Percentiles rank a stretch among this genome's conserved stretches.
These are phyloP conservation scores for Sporodiniella umbellata DNA, from an alignment of 371 early-diverging fungal species.

Conservation along the genomic window DNA sequence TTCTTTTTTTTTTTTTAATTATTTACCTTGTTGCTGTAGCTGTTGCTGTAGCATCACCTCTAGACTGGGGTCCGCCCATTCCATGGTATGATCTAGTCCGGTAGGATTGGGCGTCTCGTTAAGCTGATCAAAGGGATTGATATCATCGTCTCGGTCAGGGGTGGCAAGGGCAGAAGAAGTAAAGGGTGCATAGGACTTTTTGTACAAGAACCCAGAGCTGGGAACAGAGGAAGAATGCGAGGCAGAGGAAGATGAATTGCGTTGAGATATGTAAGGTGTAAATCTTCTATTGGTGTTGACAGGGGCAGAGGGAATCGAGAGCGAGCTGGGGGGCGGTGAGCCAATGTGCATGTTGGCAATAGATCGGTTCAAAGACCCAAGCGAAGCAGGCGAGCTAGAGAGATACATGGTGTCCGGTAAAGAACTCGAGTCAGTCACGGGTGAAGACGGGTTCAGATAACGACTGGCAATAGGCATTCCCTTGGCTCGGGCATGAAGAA, in stretches of 20 bases:
- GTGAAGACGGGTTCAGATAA: neutral
- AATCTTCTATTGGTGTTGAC: neutral
- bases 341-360: conserved; percentile 31
- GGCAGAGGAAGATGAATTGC: conserved; percentile 12
- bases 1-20: neutral
- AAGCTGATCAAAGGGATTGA: conserved; percentile 16
- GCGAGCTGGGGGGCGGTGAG: conserved; percentile 20
- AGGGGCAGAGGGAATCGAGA: neutral
- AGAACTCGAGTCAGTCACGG: conserved; percentile 22
- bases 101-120: neutral
- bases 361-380: conserved; percentile 20
- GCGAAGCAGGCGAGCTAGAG: conserved; percentile 24
- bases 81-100: conserved; percentile 5
- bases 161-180: conserved; percentile 27
- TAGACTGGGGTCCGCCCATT: conserved; percentile 19
- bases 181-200: conserved; percentile 21
- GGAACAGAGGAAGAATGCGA: conserved; percentile 22
- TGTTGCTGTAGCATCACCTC: conserved; percentile 10
- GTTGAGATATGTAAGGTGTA: conserved; percentile 13
- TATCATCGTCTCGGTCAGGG: conserved; percentile 21
- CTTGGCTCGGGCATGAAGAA: conserved; percentile 11
- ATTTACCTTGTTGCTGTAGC: conserved; percentile 6
- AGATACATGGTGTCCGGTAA: conserved; percentile 20
- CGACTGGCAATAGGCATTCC: conserved; percentile 13
- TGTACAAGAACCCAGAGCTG: conserved; percentile 1